Percentiles rank a stretch among this genome's conserved stretches.
Evolutionary conservation across 169 alveolate genomes (phyloP).

Genomic region (Plasmodium yoelii): DNA sequence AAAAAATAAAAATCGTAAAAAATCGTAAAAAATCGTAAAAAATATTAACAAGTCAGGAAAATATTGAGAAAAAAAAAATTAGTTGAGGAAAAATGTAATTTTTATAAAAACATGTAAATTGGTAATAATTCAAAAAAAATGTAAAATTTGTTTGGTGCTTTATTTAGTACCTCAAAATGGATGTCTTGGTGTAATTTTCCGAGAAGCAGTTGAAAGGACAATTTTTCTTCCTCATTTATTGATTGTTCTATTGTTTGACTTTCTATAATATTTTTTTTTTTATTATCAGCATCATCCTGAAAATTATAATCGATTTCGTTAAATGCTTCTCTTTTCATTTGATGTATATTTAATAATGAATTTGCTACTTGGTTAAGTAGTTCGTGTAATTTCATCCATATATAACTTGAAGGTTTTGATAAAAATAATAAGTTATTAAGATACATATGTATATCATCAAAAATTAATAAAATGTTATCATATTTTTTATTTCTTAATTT

Average conservation of each 20-base stretch:
- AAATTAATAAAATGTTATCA: constrained; percentile 30
- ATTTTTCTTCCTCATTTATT: constrained; percentile 59
- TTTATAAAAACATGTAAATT: background rate
- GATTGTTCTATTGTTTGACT: constrained; percentile 16
- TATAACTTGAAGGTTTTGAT: constrained; percentile 66
- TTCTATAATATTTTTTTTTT: background rate
- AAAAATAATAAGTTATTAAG: constrained; percentile 44
- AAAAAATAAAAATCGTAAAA: no score
- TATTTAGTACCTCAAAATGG: constrained; percentile 57
- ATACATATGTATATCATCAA: constrained; percentile 53
- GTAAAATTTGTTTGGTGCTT: no score
- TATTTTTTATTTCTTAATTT: constrained; percentile 39
- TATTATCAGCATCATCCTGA: constrained; percentile 5
- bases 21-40: background rate
- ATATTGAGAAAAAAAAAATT: background rate
- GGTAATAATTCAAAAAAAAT: background rate
- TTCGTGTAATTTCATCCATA: constrained; percentile 73
- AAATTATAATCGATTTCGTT: background rate
- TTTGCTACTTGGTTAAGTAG: constrained; percentile 22
- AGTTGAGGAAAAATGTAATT: background rate
- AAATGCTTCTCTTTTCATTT: constrained; percentile 10
- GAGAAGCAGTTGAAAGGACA: constrained; percentile 65
- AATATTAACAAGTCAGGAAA: background rate
- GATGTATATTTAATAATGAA: constrained; percentile 36
- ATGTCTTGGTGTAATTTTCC: constrained; percentile 52